Percentiles rank a stretch among this genome's conserved stretches.
These are phyloP conservation scores for Corrigiola litoralis DNA, from an alignment of 179 eudicot species.

Conservation along the genomic window DNA sequence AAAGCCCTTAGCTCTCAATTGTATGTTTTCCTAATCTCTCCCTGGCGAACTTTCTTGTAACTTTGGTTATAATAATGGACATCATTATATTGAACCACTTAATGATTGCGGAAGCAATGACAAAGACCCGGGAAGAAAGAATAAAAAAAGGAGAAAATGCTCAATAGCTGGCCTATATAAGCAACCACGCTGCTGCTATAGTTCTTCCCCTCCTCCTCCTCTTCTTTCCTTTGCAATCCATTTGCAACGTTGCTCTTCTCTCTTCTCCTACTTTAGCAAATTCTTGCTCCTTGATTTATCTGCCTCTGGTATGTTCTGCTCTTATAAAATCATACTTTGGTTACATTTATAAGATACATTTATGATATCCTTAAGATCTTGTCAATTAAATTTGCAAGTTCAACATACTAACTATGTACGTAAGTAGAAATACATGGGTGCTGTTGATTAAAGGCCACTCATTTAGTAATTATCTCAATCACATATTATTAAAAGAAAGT, in stretches of 20 bases:
- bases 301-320: slow-evolving; percentile 30
- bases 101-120: not conserved
- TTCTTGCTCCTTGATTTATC: not conserved
- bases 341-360: not conserved
- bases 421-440: not conserved
- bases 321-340: not conserved
- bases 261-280: not conserved
- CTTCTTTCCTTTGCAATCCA: not conserved
- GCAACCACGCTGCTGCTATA: slow-evolving; percentile 11
- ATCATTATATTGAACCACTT: not conserved
- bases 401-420: not conserved
- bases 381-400: not conserved
- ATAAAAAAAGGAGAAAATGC: not conserved
- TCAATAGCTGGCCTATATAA: slow-evolving; percentile 46
- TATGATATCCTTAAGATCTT: not conserved
- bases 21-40: not conserved
- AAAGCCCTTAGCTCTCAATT: too few relatives aligned
- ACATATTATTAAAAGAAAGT: too few relatives aligned
- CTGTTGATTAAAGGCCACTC: not conserved
- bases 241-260: not conserved
- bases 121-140: not conserved
- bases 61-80: not conserved
- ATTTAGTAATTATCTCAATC: too few relatives aligned
- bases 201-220: slow-evolving; percentile 33
- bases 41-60: not conserved